These are phyloP conservation scores for Platanthera guangdongensis DNA, from an alignment of 106 monocot genomes.

Conservation along the genomic window DNA sequence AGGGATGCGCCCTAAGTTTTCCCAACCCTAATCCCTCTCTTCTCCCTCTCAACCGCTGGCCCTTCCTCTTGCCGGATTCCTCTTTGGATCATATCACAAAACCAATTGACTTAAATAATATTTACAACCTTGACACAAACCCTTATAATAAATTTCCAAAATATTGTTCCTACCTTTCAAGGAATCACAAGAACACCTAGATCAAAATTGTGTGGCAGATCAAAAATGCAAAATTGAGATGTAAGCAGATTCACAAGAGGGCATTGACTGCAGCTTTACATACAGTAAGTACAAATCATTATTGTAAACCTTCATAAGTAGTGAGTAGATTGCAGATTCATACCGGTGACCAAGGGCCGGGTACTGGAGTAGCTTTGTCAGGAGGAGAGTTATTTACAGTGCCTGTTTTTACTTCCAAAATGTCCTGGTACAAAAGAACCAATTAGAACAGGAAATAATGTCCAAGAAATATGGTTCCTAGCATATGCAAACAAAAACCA, in stretches of 20 bases:
- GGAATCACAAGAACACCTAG: too few species aligned
- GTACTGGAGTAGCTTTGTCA: conserved; percentile 59
- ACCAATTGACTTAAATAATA: too few species aligned
- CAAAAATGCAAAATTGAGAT: too few species aligned
- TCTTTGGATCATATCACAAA: too few species aligned
- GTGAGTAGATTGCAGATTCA: not conserved
- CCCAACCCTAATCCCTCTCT: too few species aligned
- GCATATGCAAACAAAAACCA: not conserved
- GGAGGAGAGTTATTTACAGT: conserved; percentile 80
- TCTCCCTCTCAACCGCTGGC: too few species aligned
- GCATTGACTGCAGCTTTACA: not conserved
- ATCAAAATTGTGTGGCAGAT: too few species aligned
- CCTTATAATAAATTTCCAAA: too few species aligned
- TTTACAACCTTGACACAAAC: too few species aligned
- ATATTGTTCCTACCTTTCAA: too few species aligned
- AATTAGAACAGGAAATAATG: not conserved
- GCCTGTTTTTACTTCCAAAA: conserved; percentile 68
- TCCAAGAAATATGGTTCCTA: not conserved
- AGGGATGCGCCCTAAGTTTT: too few species aligned
- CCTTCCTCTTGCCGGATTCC: too few species aligned
- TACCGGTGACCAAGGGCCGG: conserved; percentile 95
- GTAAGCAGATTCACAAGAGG: not conserved
- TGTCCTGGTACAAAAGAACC: conserved; percentile 41
- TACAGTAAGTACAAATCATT: not conserved
- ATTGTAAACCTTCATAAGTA: not conserved